phyloP scores from a whole-genome alignment of 2,329 filamentous ascomycete genomes.

The Taxawa tesnikishii region DNA sequence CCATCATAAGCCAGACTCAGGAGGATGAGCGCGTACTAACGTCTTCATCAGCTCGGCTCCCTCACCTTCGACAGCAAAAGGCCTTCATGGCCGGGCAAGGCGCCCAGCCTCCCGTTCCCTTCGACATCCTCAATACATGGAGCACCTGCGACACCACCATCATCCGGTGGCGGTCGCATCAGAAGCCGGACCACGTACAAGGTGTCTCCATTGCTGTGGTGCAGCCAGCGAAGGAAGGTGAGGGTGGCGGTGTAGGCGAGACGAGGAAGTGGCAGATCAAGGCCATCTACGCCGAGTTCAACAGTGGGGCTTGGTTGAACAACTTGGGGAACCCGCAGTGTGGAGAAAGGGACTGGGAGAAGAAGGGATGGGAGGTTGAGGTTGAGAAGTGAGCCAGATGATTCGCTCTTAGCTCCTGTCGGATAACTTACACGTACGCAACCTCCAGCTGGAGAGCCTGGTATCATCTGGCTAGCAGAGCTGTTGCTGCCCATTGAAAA shows the following conservation, averaged over 20 bases:
- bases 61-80: conserved; percentile 14
- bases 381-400: too few species aligned
- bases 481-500: too few species aligned
- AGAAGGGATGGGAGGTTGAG: too few species aligned
- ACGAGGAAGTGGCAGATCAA: conserved; percentile 19
- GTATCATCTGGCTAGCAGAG: too few species aligned
- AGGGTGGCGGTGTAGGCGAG: conserved; percentile 3
- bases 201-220: conserved; percentile 9
- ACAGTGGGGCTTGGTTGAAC: conserved; percentile 19
- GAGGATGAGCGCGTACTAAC: not conserved
- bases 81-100: conserved; percentile 17
- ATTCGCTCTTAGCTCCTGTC: too few species aligned
- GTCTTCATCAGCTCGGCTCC: conserved; percentile 1
- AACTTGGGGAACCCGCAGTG: not conserved
- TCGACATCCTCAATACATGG: conserved; percentile 17
- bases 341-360: not conserved
- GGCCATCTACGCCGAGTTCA: conserved; percentile 21
- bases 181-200: conserved; percentile 12
- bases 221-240: not conserved
- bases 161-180: conserved; percentile 17
- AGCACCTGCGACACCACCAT: conserved; percentile 15
- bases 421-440: too few species aligned
- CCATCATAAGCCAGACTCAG: conserved; percentile 9
- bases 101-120: conserved; percentile 18
- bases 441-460: too few species aligned